Conservation (phyloP, 1,139 yeast genomes). For the Yarrowia galli region DNA sequence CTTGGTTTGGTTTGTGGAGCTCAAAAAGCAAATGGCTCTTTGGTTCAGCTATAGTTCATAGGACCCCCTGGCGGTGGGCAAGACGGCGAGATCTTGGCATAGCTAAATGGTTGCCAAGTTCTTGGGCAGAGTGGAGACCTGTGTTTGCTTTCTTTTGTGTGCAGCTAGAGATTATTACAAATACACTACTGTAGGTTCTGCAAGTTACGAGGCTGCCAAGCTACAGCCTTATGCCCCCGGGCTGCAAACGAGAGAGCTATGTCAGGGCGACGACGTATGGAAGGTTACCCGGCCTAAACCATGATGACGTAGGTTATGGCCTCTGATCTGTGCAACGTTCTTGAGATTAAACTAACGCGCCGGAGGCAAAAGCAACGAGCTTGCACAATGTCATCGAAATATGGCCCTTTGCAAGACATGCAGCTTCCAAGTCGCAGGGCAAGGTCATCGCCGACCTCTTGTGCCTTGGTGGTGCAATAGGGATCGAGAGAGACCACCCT, state of each 20-base stretch:
- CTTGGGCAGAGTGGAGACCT: neutral
- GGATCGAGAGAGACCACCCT: neutral
- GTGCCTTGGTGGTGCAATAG: constrained; percentile 6
- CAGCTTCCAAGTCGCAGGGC: constrained; percentile 12
- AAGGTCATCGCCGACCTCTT: neutral
- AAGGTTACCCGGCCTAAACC: constrained; percentile 9
- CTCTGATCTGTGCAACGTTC: neutral
- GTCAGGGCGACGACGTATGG: constrained; percentile 28
- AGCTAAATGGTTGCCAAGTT: constrained; percentile 14
- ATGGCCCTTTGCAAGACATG: constrained; percentile 13
- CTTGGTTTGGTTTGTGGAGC: too few species aligned
- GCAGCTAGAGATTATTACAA: neutral
- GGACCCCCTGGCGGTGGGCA: too few species aligned
- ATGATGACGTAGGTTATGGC: neutral
- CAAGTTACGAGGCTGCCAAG: constrained; percentile 5
- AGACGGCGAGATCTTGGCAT: neutral
- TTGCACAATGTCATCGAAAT: neutral
- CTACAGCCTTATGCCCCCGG: constrained; percentile 1
- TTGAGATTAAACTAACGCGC: constrained; percentile 26
- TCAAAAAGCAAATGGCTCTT: neutral
- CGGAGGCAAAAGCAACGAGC: constrained; percentile 14
- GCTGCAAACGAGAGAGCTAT: neutral
- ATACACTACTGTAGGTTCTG: neutral
- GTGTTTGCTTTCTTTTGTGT: neutral
- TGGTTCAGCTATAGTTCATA: too few species aligned